phyloP scores from a whole-genome alignment of 2,329 filamentous ascomycete genomes.

The Fusarium sp. region DNA sequence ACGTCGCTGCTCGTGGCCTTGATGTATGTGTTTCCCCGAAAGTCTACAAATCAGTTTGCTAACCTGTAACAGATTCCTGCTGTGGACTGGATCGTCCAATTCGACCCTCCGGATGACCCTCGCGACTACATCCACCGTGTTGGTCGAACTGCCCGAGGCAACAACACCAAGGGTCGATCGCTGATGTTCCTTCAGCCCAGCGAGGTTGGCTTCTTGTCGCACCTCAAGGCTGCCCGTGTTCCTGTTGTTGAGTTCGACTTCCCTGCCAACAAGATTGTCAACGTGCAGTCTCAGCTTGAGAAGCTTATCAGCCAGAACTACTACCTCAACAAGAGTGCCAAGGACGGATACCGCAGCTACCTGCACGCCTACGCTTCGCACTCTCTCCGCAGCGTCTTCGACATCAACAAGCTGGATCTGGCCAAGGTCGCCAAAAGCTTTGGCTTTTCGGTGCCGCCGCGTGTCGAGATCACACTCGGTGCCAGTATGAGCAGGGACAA shows the following conservation, averaged over 20 bases:
- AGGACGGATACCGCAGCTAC: conserved; percentile 86
- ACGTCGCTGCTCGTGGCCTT: conserved; percentile 92
- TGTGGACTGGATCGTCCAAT: conserved; percentile 97
- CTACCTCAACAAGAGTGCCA: conserved; percentile 89
- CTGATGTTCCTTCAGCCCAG: conserved; percentile 93
- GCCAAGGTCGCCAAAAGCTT: conserved; percentile 87
- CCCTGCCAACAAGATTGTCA: conserved; percentile 89
- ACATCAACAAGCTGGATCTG: conserved; percentile 85
- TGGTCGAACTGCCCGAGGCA: conserved; percentile 89
- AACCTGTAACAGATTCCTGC: conserved; percentile 74
- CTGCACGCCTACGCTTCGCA: conserved; percentile 93
- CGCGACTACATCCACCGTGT: conserved; percentile 96
- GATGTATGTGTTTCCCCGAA: conserved; percentile 67
- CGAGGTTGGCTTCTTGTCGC: conserved; percentile 91
- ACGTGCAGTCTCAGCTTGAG: conserved; percentile 90
- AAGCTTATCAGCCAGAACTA: conserved; percentile 96
- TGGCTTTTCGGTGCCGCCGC: conserved; percentile 80
- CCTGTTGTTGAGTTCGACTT: conserved; percentile 98
- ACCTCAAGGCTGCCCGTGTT: conserved; percentile 90
- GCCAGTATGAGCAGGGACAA: conserved; percentile 81
- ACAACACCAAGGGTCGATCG: conserved; percentile 84
- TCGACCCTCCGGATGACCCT: conserved; percentile 92
- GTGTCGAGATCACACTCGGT: conserved; percentile 85
- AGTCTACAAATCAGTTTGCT: conserved; percentile 2
- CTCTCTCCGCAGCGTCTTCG: conserved; percentile 69